Conservation (phyloP, 2,329 filamentous ascomycete species). For the Nothopassalora personata region DNA sequence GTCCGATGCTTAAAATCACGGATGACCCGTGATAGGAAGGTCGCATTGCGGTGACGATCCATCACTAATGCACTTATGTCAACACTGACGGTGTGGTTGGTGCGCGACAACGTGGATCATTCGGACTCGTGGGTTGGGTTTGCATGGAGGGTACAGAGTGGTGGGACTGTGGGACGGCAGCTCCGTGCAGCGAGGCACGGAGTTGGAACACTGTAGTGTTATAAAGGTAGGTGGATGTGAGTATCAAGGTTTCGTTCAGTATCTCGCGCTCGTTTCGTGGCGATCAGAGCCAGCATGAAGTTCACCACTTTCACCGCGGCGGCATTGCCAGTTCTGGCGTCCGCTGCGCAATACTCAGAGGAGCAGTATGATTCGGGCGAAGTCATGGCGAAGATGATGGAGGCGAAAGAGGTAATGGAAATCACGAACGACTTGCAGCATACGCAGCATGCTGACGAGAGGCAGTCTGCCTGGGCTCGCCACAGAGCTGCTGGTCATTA, state of each 20-base stretch:
- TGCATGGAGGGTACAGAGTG: neutral
- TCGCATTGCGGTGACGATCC: slow-evolving; percentile 6
- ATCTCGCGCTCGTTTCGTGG: neutral
- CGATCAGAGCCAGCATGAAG: slow-evolving; percentile 9
- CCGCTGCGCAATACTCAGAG: slow-evolving; percentile 14
- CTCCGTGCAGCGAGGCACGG: neutral
- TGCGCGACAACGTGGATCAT: neutral
- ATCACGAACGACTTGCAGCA: neutral
- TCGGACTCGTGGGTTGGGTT: neutral
- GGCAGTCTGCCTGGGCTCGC: slow-evolving; percentile 18
- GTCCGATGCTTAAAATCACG: neutral
- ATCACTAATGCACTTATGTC: neutral
- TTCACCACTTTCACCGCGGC: slow-evolving; percentile 13
- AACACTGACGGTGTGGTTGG: neutral
- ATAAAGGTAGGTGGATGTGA: neutral
- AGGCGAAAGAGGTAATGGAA: slow-evolving; percentile 16
- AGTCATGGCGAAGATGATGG: slow-evolving; percentile 21
- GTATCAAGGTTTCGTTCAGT: neutral
- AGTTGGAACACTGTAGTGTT: neutral
- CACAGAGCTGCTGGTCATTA: slow-evolving; percentile 22
- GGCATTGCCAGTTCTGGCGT: slow-evolving; percentile 11
- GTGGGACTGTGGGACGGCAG: slow-evolving; percentile 4
- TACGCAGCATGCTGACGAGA: slow-evolving; percentile 1
- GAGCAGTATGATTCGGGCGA: slow-evolving; percentile 18
- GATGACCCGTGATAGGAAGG: slow-evolving; percentile 11